These are phyloP conservation scores for Sporothrix dimorphospora DNA, from an alignment of 2,329 filamentous ascomycete genomes.

Conservation along the genomic window DNA sequence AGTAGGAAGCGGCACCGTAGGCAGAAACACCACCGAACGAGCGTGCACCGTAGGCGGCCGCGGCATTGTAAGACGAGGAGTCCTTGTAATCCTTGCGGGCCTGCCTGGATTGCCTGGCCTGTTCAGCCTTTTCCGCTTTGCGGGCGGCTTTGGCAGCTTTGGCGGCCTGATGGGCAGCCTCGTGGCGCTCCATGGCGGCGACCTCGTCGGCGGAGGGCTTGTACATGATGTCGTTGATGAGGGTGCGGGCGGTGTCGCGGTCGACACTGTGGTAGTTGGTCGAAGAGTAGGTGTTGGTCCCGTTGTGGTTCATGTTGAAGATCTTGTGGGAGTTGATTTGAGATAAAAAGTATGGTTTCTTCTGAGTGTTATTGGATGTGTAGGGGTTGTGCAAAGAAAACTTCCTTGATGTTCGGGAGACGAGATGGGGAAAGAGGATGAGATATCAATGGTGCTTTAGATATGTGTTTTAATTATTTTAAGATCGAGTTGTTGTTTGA, in stretches of 20 bases:
- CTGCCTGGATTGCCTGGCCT: background rate
- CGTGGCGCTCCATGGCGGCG: slow-evolving; percentile 20
- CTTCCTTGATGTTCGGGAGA: no score
- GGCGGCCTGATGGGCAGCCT: slow-evolving; percentile 23
- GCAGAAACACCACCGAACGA: background rate
- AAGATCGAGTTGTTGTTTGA: background rate
- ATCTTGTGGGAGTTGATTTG: background rate
- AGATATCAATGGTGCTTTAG: no score
- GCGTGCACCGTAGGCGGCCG: background rate
- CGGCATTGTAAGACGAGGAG: background rate
- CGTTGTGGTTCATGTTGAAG: slow-evolving; percentile 1
- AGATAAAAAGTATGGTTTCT: background rate
- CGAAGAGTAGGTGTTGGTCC: background rate
- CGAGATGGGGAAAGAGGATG: no score
- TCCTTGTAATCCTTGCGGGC: slow-evolving; percentile 25
- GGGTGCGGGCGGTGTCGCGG: slow-evolving; percentile 5
- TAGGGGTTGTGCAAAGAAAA: background rate
- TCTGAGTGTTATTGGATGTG: no score
- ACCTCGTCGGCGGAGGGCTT: slow-evolving; percentile 21
- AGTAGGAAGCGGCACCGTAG: background rate
- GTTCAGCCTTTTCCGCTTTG: slow-evolving; percentile 22
- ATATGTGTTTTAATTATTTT: no score
- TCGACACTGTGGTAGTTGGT: slow-evolving; percentile 22
- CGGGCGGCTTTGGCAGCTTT: slow-evolving; percentile 15
- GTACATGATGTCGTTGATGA: slow-evolving; percentile 28